Base-by-base conservation (phyloP, 495 filamentous ascomycete species). In the Penicillium bialowiezense region DNA sequence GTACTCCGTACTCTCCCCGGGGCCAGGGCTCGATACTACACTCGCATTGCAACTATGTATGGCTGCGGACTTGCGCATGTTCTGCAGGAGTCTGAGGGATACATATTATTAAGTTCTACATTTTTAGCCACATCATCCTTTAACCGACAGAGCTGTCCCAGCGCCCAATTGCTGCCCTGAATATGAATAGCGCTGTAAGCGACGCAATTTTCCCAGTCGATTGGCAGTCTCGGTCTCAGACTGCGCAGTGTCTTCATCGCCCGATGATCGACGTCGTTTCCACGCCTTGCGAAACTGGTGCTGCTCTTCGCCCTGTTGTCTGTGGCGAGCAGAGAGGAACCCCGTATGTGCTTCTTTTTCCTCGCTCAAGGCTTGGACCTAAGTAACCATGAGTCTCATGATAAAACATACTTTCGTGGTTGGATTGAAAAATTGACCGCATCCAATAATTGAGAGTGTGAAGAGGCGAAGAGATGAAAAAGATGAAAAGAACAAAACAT, bases 231-330 rank as follows among this genome's bases (percentile, higher is more conserved):
- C 45, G 24, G 29, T 24, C 6, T 7, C 26, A 39, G 17, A 23
- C 26, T 33, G 18, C 45, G 39, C 35, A 12, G 29, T 0, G 29
- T 52, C 13, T 7, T 54, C 15, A 38, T 37, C 14, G 14, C 17
- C 19, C 3, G 12, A 32, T 14, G 32, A 57, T 44, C 55, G 44
- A 4, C 67, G 64, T 12, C 62, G 52, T 42, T 55, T 68, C 62
- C 65, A 73, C 12, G 62, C 60, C 47, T 69, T 71, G 36, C 70
- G 68, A 41, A 73, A 73, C 46, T 67, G 65, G n/a, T 52, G 42
- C 19, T 63, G 67, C 44, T 73, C 70, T 7, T 73, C 68, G 8
- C 64, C 58, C 23, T 66, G 65, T 48, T 73, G 70, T 42, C 61
- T 68, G 21, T 60, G 58, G 7, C 70, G 68, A 41, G 63, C 54